Evolutionary conservation across 352 stramenopile species (phyloP).

Genomic region (Pythium sukuiense): DNA sequence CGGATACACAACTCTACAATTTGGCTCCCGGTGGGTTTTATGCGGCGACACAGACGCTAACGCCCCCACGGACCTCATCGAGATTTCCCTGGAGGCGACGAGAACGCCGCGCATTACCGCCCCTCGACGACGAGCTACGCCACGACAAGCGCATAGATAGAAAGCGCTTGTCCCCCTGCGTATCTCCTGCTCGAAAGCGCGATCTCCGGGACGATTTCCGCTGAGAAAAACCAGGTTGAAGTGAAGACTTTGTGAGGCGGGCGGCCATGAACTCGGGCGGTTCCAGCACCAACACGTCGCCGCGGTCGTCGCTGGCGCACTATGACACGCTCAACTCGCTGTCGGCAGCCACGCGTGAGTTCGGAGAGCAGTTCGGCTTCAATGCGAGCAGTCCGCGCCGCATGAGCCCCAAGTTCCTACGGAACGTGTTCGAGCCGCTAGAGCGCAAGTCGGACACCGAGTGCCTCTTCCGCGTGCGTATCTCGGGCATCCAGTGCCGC

Average conservation of each 20-base stretch:
- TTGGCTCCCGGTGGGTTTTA: constrained; percentile 23
- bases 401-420: constrained; percentile 65
- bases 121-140: not conserved
- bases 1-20: constrained; percentile 7
- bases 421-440: constrained; percentile 64
- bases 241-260: constrained; percentile 11
- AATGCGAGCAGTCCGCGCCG: constrained; percentile 35
- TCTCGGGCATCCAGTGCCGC: constrained; percentile 87
- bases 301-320: constrained; percentile 39
- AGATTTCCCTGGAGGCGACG: not conserved
- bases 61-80: not conserved
- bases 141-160: not conserved
- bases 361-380: constrained; percentile 63
- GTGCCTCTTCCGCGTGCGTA: constrained; percentile 82
- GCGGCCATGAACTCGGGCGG: constrained; percentile 19
- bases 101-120: not conserved
- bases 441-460: constrained; percentile 59
- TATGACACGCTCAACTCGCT: constrained; percentile 74
- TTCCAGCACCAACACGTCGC: constrained; percentile 45
- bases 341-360: constrained; percentile 71
- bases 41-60: constrained; percentile 20
- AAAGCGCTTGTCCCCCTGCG: not conserved
- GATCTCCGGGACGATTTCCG: not conserved
- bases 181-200: not conserved
- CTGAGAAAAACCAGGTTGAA: constrained; percentile 23